A percentile compares a stretch with the other conserved stretches of the same genome.
These are phyloP conservation scores for Rhynchospora pubera DNA, from an alignment of 176 grass and related monocot species.

Conservation along the genomic window DNA sequence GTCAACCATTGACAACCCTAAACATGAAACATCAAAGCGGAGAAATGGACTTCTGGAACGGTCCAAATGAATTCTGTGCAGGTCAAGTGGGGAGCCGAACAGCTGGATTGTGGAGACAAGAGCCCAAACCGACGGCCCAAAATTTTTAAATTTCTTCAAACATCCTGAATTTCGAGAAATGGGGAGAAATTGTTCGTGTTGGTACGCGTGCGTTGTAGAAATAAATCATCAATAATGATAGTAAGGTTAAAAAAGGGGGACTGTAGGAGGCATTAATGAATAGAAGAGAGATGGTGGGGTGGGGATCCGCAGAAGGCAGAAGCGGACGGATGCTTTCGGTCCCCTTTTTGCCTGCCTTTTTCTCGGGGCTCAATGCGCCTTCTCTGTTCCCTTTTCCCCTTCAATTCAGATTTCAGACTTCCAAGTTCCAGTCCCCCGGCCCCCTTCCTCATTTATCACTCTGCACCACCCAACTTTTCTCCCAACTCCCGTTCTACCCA, in stretches of 20 bases:
- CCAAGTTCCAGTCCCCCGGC: neutral
- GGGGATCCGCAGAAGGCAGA: neutral
- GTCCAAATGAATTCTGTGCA: neutral
- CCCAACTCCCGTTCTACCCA: neutral
- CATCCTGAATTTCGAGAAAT: neutral
- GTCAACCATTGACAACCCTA: no score
- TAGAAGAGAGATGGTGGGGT: neutral
- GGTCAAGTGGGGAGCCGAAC: neutral
- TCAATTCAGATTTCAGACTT: slow-evolving; percentile 8
- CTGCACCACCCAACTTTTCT: neutral
- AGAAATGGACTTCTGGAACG: no score
- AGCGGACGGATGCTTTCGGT: neutral
- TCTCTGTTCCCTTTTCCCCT: slow-evolving; percentile 4
- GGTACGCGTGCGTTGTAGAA: neutral
- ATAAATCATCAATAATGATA: neutral
- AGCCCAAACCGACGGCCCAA: neutral
- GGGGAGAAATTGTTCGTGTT: neutral
- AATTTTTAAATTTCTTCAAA: neutral
- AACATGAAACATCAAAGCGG: no score
- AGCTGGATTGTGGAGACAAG: neutral
- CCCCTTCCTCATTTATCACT: neutral
- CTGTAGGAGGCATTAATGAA: neutral
- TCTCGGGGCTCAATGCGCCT: slow-evolving; percentile 5
- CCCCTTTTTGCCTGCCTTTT: slow-evolving; percentile 1
- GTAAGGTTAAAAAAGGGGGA: no score